Conservation (phyloP, 208 protist species). For the Trypanosoma theileri region DNA sequence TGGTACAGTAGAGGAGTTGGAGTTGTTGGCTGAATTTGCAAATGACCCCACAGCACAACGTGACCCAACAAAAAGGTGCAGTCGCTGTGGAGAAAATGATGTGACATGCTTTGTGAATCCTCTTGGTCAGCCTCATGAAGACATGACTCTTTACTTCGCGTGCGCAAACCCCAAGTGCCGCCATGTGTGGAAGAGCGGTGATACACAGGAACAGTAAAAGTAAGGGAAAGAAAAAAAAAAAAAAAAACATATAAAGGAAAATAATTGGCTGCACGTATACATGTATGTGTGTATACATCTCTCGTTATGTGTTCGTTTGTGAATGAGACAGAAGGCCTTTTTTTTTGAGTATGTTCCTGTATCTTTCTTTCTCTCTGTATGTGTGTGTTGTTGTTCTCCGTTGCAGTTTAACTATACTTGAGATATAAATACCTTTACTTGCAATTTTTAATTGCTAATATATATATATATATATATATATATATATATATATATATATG, state of each 20-base stretch:
- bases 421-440: too few species aligned
- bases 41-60: slow-evolving; percentile 88
- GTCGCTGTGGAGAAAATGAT: slow-evolving; percentile 60
- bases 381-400: too few species aligned
- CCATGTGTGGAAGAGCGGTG: slow-evolving; percentile 82
- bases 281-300: slow-evolving; percentile 3
- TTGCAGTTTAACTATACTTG: too few species aligned
- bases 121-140: slow-evolving; percentile 83
- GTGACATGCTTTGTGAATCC: slow-evolving; percentile 91
- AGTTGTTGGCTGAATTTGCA: slow-evolving; percentile 85
- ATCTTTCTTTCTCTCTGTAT: too few species aligned
- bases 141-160: slow-evolving; percentile 90
- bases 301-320: too few species aligned
- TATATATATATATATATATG: slow-evolving; percentile 5
- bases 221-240: background rate
- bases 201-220: slow-evolving; percentile 49
- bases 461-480: background rate
- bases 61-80: slow-evolving; percentile 76
- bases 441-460: background rate
- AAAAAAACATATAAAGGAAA: background rate
- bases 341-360: too few species aligned
- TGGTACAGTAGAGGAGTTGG: slow-evolving; percentile 66
- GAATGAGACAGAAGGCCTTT: too few species aligned
- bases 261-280: slow-evolving; percentile 3
- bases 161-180: slow-evolving; percentile 82